These are phyloP conservation scores for Coccomyxa sp. DNA, from an alignment of 139 green algal genomes.

Conservation along the genomic window DNA sequence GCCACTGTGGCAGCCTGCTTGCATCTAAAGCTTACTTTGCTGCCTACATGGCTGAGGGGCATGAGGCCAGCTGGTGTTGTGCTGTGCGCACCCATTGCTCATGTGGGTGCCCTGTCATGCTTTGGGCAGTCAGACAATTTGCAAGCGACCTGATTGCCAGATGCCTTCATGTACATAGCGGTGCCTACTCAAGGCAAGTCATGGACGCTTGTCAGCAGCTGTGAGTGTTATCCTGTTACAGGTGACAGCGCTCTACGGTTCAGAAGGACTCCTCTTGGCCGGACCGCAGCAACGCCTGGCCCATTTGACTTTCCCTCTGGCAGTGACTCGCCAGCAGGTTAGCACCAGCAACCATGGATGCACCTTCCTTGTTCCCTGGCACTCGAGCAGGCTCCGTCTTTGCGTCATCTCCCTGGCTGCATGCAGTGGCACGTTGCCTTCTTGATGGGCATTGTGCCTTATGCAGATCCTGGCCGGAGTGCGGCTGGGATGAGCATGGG, in stretches of 20 bases:
- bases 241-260: neutral
- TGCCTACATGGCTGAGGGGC: too few species aligned
- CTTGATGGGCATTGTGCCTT: too few species aligned
- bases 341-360: neutral
- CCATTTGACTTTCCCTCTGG: neutral
- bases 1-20: too few species aligned
- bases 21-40: too few species aligned
- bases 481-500: too few species aligned
- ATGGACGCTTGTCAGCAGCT: neutral
- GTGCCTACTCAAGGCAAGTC: neutral
- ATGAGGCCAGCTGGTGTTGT: too few species aligned
- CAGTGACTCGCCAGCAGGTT: neutral
- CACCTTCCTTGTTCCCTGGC: neutral
- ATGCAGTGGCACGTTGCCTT: neutral
- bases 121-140: neutral
- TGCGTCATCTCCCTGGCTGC: neutral
- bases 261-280: neutral
- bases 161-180: too few species aligned
- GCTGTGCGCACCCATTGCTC: neutral
- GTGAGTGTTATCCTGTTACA: neutral
- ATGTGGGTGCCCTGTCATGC: neutral
- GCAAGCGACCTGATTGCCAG: too few species aligned
- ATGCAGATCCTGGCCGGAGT: too few species aligned
- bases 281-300: neutral
- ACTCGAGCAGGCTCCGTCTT: neutral